phyloP scores from a whole-genome alignment of 2,329 filamentous ascomycete genomes.

The Botryotinia narcissicola region DNA sequence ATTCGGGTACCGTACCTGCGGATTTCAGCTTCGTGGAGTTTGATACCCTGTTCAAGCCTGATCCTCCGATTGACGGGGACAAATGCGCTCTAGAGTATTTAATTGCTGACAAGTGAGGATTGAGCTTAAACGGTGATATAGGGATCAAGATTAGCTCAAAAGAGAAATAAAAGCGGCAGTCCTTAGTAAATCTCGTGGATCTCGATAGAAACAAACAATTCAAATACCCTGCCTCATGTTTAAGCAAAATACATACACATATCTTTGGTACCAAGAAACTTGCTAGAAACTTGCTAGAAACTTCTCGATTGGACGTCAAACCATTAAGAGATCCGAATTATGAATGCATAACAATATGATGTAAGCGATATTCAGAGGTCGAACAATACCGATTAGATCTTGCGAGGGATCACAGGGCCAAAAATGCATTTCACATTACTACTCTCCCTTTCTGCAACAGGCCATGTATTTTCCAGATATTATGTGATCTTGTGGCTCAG shows the following conservation, averaged over 20 bases:
- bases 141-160: not conserved
- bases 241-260: too few species aligned
- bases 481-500: not conserved
- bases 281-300: too few species aligned
- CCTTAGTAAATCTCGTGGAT: not conserved
- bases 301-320: too few species aligned
- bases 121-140: not conserved
- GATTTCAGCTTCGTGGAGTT: not conserved
- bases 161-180: not conserved
- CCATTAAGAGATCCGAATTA: not conserved
- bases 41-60: not conserved
- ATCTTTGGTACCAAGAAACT: too few species aligned
- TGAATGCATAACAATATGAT: not conserved
- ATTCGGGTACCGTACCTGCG: not conserved
- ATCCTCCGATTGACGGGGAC: not conserved
- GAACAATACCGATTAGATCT: not conserved
- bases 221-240: not conserved
- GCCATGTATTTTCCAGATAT: not conserved
- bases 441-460: not conserved
- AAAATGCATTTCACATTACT: not conserved
- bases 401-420: not conserved
- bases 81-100: too few species aligned
- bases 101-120: too few species aligned
- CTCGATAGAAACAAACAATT: not conserved
- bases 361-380: not conserved